phyloP scores from a whole-genome alignment of 768 basidiomycete genomes.

The Royoungia palumana region DNA sequence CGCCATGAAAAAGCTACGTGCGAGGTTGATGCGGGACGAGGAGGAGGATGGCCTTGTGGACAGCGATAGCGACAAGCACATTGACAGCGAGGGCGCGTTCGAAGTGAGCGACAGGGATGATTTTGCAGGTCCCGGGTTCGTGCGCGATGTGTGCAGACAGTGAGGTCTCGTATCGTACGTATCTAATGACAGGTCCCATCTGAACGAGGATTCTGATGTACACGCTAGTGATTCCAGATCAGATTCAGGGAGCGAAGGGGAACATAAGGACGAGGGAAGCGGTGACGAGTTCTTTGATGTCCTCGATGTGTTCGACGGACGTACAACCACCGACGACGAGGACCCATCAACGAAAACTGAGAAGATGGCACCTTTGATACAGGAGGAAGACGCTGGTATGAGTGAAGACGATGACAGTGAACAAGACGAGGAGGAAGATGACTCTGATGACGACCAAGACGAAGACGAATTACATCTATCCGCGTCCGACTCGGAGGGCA shows the following conservation, averaged over 20 bases:
- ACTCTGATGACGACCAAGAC: too few species aligned
- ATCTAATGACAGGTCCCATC: slow-evolving; percentile 13
- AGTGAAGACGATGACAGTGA: too few species aligned
- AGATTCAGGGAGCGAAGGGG: slow-evolving; percentile 28
- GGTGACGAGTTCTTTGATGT: slow-evolving; percentile 63
- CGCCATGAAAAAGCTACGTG: slow-evolving; percentile 33
- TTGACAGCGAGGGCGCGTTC: slow-evolving; percentile 81
- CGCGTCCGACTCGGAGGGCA: slow-evolving; percentile 46
- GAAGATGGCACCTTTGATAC: slow-evolving; percentile 1
- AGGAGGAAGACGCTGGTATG: slow-evolving; percentile 26
- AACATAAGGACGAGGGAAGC: slow-evolving; percentile 46
- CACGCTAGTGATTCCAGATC: slow-evolving; percentile 23
- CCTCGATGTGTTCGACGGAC: slow-evolving; percentile 64
- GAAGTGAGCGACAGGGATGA: slow-evolving; percentile 80
- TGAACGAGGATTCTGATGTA: slow-evolving; percentile 58
- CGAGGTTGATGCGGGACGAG: slow-evolving; percentile 52
- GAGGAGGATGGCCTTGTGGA: slow-evolving; percentile 53
- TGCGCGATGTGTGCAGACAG: slow-evolving; percentile 13
- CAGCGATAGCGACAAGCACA: slow-evolving; percentile 78
- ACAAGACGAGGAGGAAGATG: too few species aligned
- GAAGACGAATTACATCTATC: slow-evolving; percentile 47
- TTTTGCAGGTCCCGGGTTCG: slow-evolving; percentile 59
- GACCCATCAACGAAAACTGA: slow-evolving; percentile 9
- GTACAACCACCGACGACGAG: slow-evolving; percentile 37
- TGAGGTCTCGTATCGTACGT: background rate